Conservation (phyloP, 2,329 filamentous ascomycete genomes). For the Fusarium sulawesiense region DNA sequence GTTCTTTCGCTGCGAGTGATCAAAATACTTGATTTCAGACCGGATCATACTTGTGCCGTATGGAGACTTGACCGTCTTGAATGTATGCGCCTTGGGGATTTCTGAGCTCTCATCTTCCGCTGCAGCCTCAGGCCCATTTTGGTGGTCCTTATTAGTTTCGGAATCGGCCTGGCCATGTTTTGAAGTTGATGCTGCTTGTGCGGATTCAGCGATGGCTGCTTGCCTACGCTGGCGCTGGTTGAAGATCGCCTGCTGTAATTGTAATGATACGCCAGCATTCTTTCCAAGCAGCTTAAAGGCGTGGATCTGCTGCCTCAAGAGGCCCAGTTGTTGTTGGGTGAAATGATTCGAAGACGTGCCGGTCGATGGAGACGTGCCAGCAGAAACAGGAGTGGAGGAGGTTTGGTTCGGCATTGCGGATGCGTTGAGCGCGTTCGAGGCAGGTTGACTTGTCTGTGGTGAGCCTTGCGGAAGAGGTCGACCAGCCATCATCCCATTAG, state of each 20-base stretch:
- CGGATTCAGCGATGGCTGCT: slow-evolving; percentile 62
- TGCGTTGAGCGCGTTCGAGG: slow-evolving; percentile 52
- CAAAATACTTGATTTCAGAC: slow-evolving; percentile 77
- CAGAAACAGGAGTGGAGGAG: slow-evolving; percentile 49
- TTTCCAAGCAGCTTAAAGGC: slow-evolving; percentile 92
- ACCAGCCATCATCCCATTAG: slow-evolving; percentile 59
- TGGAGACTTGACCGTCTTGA: slow-evolving; percentile 81
- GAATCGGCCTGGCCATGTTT: slow-evolving; percentile 49
- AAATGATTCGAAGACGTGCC: slow-evolving; percentile 68
- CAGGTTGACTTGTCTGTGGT: slow-evolving; percentile 48
- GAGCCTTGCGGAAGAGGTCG: slow-evolving; percentile 56
- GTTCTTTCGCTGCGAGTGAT: slow-evolving; percentile 80
- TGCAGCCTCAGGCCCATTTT: slow-evolving; percentile 52
- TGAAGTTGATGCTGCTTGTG: slow-evolving; percentile 51
- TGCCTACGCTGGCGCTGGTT: slow-evolving; percentile 75
- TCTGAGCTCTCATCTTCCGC: slow-evolving; percentile 50
- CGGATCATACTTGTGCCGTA: slow-evolving; percentile 67
- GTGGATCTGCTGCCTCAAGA: slow-evolving; percentile 85
- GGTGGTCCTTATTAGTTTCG: slow-evolving; percentile 51
- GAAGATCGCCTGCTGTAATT: slow-evolving; percentile 86
- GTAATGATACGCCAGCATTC: slow-evolving; percentile 82
- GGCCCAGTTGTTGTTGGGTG: slow-evolving; percentile 79
- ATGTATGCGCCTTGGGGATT: slow-evolving; percentile 61
- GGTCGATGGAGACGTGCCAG: slow-evolving; percentile 48
- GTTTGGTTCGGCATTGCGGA: slow-evolving; percentile 53